Evolutionary conservation across 2,329 filamentous ascomycete species (phyloP).

Genomic region (Metarhizium anisopliae): DNA sequence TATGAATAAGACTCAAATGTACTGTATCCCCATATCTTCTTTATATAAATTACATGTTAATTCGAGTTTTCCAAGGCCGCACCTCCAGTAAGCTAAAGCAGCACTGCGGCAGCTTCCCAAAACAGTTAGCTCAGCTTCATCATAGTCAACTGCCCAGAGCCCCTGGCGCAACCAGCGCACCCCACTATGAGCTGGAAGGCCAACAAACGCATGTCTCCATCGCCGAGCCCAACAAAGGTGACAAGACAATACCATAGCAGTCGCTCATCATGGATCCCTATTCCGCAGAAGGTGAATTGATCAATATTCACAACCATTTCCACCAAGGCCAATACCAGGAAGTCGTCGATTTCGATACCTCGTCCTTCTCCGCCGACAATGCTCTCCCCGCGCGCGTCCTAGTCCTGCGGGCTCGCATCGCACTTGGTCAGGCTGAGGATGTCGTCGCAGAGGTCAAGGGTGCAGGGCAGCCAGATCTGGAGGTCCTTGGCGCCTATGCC

Average conservation of each 20-base stretch:
- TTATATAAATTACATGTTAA: background rate
- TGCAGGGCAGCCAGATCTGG: constrained; percentile 61
- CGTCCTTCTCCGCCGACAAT: constrained; percentile 71
- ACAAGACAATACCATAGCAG: constrained; percentile 8
- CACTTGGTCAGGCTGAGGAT: constrained; percentile 66
- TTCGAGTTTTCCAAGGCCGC: background rate
- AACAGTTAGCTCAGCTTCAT: background rate
- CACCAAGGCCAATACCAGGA: constrained; percentile 77
- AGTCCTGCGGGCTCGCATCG: constrained; percentile 72
- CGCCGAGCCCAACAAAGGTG: background rate
- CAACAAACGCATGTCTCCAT: constrained; percentile 7
- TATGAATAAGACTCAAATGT: too few species aligned
- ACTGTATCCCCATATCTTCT: background rate
- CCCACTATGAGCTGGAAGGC: constrained; percentile 6
- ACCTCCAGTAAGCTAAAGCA: background rate
- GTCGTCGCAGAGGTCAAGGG: constrained; percentile 62
- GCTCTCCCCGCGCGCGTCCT: constrained; percentile 67
- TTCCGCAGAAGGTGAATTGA: constrained; percentile 61
- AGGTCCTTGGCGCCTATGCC: constrained; percentile 69
- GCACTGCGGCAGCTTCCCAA: background rate
- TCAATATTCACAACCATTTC: constrained; percentile 64
- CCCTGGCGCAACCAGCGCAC: background rate
- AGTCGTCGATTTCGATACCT: constrained; percentile 78
- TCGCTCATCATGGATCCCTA: constrained; percentile 55
- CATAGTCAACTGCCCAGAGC: background rate